Evolutionary conservation across 1,284 basidiomycete species (phyloP).

Genomic region (Boletus smithii): DNA sequence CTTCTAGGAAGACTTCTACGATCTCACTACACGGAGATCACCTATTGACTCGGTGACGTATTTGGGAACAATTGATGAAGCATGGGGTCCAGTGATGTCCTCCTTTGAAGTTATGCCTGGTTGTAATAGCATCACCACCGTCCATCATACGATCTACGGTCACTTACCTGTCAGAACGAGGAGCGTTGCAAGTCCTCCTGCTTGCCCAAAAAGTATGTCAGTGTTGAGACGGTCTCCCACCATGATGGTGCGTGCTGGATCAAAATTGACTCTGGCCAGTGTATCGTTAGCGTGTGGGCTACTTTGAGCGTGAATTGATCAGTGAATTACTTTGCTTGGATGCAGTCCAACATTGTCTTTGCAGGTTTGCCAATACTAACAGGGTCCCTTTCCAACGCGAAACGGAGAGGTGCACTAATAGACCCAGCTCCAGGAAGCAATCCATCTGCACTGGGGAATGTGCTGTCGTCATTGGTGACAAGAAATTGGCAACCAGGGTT

Average conservation of each 20-base stretch:
- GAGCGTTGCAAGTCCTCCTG: constrained; percentile 81
- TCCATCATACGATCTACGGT: constrained; percentile 7
- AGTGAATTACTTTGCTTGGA: constrained; percentile 80
- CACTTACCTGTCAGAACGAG: constrained; percentile 89
- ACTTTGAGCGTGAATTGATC: background rate
- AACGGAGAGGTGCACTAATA: constrained; percentile 79
- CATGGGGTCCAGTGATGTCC: constrained; percentile 69
- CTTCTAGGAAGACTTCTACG: constrained; percentile 10
- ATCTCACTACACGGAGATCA: constrained; percentile 51
- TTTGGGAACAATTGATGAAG: constrained; percentile 72
- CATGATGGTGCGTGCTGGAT: constrained; percentile 87
- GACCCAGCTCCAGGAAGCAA: constrained; percentile 84
- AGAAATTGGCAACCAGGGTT: constrained; percentile 85
- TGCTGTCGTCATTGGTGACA: constrained; percentile 91
- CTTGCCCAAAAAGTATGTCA: constrained; percentile 89
- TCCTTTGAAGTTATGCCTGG: constrained; percentile 70
- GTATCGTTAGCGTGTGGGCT: constrained; percentile 1
- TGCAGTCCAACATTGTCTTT: constrained; percentile 90
- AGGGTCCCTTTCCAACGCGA: constrained; percentile 69
- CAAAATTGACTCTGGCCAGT: constrained; percentile 71
- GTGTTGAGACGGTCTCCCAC: constrained; percentile 94
- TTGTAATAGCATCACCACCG: constrained; percentile 5
- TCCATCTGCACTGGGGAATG: constrained; percentile 81
- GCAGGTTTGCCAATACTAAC: constrained; percentile 90
- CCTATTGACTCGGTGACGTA: constrained; percentile 79